phyloP scores from a whole-genome alignment of 1,284 basidiomycete species.

The Moesziomyces sp. region DNA sequence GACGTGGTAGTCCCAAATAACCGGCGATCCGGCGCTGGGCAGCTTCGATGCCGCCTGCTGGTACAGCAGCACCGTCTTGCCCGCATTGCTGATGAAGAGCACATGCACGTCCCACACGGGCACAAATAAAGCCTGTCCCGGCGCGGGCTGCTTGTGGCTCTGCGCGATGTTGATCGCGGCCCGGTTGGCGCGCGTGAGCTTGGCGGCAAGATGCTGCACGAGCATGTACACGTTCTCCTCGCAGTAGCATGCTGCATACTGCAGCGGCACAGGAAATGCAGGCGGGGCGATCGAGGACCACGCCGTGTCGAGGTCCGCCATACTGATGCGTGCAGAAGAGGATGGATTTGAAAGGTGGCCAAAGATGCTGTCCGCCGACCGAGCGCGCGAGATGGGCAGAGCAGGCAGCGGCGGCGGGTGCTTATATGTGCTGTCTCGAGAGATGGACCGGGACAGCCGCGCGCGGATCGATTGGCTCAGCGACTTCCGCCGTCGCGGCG shows the following conservation, averaged over 20 bases:
- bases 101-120: constrained; percentile 40
- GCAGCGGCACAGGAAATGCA: constrained; percentile 4
- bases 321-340: not conserved
- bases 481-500: constrained; percentile 10
- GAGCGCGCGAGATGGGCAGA: not conserved
- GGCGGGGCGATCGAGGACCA: constrained; percentile 18
- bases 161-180: constrained; percentile 15
- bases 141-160: not conserved
- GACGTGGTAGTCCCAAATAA: constrained; percentile 62
- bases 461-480: constrained; percentile 1
- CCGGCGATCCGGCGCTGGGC: constrained; percentile 21
- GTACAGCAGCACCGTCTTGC: constrained; percentile 38
- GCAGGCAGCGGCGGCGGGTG: not conserved
- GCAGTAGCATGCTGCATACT: constrained; percentile 51
- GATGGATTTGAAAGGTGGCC: not conserved
- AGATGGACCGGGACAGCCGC: not conserved
- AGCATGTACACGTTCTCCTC: constrained; percentile 57
- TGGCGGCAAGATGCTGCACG: constrained; percentile 6
- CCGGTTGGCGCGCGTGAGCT: constrained; percentile 1
- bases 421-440: not conserved
- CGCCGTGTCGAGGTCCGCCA: constrained; percentile 6
- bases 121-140: not conserved
- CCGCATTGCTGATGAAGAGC: constrained; percentile 47
- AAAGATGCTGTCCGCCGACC: not conserved
- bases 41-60: constrained; percentile 38